Conservation (phyloP, 192 early-diverging fungal genomes). For the Gaertneriomyces sp. region DNA sequence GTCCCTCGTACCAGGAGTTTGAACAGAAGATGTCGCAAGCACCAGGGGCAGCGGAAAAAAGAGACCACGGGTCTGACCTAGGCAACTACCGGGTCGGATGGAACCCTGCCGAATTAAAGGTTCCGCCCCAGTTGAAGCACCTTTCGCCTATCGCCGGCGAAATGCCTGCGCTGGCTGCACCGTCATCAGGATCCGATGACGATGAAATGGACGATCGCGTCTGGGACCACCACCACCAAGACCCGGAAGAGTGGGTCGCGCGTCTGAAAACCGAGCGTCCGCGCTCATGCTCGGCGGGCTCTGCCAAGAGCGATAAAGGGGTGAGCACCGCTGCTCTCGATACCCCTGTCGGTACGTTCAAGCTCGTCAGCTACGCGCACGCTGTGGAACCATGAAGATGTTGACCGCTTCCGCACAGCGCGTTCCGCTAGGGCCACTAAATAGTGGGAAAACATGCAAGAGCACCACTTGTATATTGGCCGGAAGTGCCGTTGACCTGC, state of each 20-base stretch:
- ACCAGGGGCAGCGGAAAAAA: not conserved
- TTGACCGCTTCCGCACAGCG: too few relatives aligned
- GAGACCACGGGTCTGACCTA: conserved; percentile 7
- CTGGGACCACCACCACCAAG: conserved; percentile 13
- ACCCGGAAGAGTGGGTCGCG: conserved; percentile 18
- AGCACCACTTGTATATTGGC: too few relatives aligned
- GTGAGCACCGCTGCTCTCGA: not conserved
- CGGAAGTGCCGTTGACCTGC: too few relatives aligned
- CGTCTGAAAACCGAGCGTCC: conserved; percentile 12
- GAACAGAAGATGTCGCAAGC: conserved; percentile 15
- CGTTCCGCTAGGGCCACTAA: too few relatives aligned
- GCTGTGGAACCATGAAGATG: too few relatives aligned
- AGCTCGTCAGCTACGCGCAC: too few relatives aligned
- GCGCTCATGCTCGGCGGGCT: conserved; percentile 8
- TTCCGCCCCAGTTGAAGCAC: not conserved
- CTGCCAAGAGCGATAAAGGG: not conserved
- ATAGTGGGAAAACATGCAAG: too few relatives aligned
- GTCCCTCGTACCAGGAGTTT: conserved; percentile 10
- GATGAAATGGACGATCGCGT: conserved; percentile 25
- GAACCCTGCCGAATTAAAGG: conserved; percentile 20
- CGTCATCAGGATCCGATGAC: not conserved
- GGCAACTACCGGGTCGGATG: conserved; percentile 31
- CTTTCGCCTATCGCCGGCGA: not conserved
- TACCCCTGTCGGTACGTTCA: too few relatives aligned
- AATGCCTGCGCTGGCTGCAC: not conserved